Evolutionary conservation across 2,329 filamentous ascomycete species (phyloP).

Genomic region (Claviceps arundinis): DNA sequence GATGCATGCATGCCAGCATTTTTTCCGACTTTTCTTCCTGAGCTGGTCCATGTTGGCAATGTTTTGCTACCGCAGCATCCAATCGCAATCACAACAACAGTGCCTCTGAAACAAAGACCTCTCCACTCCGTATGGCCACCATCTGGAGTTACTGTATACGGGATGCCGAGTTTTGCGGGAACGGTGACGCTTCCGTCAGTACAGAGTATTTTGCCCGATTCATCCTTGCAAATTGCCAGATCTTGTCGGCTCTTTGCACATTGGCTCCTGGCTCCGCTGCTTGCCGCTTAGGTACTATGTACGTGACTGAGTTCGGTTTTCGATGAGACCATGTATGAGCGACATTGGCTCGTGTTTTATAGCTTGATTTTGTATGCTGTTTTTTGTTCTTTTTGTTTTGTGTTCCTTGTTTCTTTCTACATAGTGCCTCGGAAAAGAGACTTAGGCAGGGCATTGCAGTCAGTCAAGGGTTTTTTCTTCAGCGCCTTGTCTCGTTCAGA

Average conservation of each 20-base stretch:
- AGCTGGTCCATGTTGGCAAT: not conserved
- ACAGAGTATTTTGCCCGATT: not conserved
- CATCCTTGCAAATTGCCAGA: too few relatives aligned
- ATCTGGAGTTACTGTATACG: constrained; percentile 10
- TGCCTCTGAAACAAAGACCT: not conserved
- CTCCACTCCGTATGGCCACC: not conserved
- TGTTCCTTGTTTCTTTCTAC: too few relatives aligned
- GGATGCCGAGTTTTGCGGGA: constrained; percentile 7
- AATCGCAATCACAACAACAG: not conserved
- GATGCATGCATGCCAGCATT: not conserved
- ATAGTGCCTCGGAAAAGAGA: not conserved
- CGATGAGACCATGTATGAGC: not conserved
- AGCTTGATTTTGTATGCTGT: not conserved
- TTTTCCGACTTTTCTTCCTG: not conserved
- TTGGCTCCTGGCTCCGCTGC: too few relatives aligned
- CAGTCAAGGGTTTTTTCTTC: not conserved
- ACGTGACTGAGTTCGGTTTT: not conserved
- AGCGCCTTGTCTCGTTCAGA: not conserved
- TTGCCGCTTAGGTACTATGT: not conserved
- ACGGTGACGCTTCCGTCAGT: not conserved
- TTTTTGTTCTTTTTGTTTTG: not conserved
- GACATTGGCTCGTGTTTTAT: not conserved
- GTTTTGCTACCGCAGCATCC: not conserved
- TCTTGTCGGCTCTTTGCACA: too few relatives aligned
- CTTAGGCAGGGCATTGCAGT: not conserved